phyloP scores from a whole-genome alignment of 106 monocot species.

The Dendrobium officinale region DNA sequence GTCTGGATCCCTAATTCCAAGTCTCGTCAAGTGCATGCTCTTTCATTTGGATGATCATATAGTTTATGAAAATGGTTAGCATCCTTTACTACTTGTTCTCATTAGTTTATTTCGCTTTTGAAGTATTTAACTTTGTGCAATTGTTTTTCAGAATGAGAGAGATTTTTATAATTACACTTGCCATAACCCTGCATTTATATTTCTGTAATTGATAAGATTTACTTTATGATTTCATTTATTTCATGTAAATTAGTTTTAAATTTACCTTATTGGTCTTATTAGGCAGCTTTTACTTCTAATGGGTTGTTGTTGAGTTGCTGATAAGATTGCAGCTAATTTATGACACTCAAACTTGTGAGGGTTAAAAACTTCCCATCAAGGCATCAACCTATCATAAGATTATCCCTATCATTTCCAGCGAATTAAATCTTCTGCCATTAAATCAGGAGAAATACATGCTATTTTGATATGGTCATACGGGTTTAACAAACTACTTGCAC shows the following conservation, averaged over 20 bases:
- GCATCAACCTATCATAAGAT: neutral
- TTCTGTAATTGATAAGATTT: neutral
- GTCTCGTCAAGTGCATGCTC: constrained; percentile 83
- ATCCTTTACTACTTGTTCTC: neutral
- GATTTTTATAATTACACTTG: neutral
- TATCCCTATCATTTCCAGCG: neutral
- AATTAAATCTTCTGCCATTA: neutral
- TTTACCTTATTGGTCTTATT: neutral
- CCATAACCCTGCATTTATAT: neutral
- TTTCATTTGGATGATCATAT: constrained; percentile 73
- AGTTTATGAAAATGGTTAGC: constrained; percentile 65
- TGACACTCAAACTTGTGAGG: neutral
- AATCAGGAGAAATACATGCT: neutral
- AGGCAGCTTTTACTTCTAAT: neutral
- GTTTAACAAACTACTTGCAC: neutral
- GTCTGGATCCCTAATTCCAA: constrained; percentile 80
- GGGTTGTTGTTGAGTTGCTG: neutral
- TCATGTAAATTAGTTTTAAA: neutral
- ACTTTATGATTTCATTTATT: neutral
- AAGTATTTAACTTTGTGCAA: neutral
- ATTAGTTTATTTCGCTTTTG: neutral
- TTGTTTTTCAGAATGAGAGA: neutral
- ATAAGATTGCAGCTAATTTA: neutral
- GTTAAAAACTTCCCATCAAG: neutral
- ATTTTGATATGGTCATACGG: neutral